These are phyloP conservation scores for Exophiala mesophila DNA, from an alignment of 2,329 filamentous ascomycete genomes.

Conservation along the genomic window DNA sequence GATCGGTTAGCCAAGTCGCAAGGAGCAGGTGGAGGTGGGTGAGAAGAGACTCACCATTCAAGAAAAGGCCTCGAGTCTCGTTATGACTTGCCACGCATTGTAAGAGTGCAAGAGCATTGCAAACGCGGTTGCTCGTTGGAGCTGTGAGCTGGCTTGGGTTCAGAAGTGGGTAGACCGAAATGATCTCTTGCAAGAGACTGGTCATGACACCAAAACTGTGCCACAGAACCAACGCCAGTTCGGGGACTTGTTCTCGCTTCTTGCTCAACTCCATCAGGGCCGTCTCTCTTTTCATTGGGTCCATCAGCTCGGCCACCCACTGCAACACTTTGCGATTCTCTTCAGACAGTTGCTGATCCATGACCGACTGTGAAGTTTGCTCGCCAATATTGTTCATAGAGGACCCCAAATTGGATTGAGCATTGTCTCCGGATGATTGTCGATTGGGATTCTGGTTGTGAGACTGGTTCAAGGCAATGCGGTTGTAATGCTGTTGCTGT, in stretches of 20 bases:
- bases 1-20: too few relatives aligned
- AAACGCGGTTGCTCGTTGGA: conserved; percentile 94
- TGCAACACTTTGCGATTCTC: conserved; percentile 89
- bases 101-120: conserved; percentile 89
- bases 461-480: conserved; percentile 58
- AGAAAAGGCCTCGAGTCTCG: conserved; percentile 86
- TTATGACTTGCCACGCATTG: conserved; percentile 98
- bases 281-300: conserved; percentile 79
- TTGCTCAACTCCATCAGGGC: conserved; percentile 95
- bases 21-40: neutral
- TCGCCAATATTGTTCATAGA: conserved; percentile 23
- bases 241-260: conserved; percentile 96
- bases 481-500: conserved; percentile 60
- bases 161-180: conserved; percentile 93
- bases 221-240: conserved; percentile 93
- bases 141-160: conserved; percentile 96
- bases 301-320: conserved; percentile 87
- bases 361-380: conserved; percentile 27
- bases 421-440: conserved; percentile 20
- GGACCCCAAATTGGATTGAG: conserved; percentile 13
- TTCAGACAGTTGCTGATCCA: conserved; percentile 70
- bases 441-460: conserved; percentile 18
- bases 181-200: conserved; percentile 93
- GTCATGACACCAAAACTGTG: conserved; percentile 99
- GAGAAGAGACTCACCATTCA: conserved; percentile 63